Percentiles rank a stretch among this genome's conserved stretches.
phyloP scores from a whole-genome alignment of 108 stramenopile species.

The Nannochloropsis salina region DNA sequence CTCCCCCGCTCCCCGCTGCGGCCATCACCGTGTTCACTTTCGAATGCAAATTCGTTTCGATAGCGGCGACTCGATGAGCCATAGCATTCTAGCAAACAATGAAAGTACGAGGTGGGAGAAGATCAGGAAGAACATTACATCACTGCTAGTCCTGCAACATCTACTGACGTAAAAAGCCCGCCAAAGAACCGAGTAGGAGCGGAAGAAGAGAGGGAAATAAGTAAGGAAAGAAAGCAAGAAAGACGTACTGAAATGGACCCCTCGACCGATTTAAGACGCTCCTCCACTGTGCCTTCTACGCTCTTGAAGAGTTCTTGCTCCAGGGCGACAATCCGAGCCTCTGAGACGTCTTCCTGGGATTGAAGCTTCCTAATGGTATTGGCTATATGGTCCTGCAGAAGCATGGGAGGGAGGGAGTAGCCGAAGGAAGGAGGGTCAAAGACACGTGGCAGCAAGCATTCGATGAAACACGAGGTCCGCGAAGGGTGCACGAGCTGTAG shows the following conservation, averaged over 20 bases:
- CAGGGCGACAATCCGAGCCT: not conserved
- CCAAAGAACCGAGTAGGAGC: not conserved
- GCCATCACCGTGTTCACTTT: not conserved
- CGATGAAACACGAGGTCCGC: no score
- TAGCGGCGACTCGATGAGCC: not conserved
- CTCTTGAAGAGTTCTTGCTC: slow-evolving; percentile 8
- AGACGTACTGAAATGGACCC: not conserved
- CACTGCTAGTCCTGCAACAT: no score
- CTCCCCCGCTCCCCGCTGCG: not conserved
- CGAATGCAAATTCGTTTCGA: not conserved
- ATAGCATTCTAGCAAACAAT: not conserved
- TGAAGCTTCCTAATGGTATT: not conserved
- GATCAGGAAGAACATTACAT: no score
- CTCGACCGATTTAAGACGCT: not conserved
- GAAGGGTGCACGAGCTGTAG: no score
- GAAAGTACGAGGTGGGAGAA: not conserved
- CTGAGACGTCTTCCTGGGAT: not conserved
- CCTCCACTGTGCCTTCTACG: not conserved
- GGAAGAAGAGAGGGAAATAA: not conserved
- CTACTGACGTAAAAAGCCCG: not conserved
- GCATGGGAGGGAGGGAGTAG: not conserved
- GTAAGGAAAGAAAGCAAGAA: not conserved
- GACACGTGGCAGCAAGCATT: no score
- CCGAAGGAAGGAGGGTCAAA: not conserved
- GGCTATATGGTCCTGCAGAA: not conserved